Percentiles rank a stretch among this genome's conserved stretches.
phyloP scores from a whole-genome alignment of 75 land plant genomes.

The Selaginella tamariscina region DNA sequence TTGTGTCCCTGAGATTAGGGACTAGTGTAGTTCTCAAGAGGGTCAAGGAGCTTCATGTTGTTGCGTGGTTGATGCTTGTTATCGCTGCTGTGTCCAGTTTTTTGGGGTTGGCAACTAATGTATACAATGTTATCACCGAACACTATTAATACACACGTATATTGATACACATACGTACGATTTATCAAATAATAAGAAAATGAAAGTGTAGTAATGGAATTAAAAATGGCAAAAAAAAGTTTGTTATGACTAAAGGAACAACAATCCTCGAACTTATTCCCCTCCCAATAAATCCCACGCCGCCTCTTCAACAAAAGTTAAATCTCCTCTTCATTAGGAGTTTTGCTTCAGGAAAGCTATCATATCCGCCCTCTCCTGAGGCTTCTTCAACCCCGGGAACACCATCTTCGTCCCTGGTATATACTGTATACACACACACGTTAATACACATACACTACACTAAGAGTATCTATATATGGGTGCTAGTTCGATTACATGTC shows the following conservation, averaged over 20 bases:
- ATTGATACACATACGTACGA: no score
- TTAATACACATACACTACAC: no score
- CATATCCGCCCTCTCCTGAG: conserved; percentile 67
- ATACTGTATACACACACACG: conserved; percentile 55
- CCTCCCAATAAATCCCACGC: not conserved
- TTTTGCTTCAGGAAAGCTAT: conserved; percentile 60
- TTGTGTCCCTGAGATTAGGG: conserved; percentile 46
- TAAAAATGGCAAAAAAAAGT: no score
- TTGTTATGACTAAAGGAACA: no score
- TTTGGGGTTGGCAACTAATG: conserved; percentile 59
- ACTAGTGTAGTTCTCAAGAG: conserved; percentile 23
- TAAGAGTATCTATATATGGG: no score
- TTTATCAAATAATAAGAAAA: no score
- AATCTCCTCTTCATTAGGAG: no score
- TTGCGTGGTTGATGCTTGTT: conserved; percentile 53
- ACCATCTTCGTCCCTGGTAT: conserved; percentile 88
- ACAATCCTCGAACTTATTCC: no score
- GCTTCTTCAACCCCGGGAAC: conserved; percentile 78
- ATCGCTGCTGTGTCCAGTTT: conserved; percentile 54
- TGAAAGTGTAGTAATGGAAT: no score
- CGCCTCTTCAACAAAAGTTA: not conserved
- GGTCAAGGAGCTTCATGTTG: conserved; percentile 21
- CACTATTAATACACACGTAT: not conserved
- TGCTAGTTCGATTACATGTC: no score
- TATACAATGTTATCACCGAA: conserved; percentile 27